phyloP scores from a whole-genome alignment of 805 yeast species.

The Sporopachydermia quercuum region DNA sequence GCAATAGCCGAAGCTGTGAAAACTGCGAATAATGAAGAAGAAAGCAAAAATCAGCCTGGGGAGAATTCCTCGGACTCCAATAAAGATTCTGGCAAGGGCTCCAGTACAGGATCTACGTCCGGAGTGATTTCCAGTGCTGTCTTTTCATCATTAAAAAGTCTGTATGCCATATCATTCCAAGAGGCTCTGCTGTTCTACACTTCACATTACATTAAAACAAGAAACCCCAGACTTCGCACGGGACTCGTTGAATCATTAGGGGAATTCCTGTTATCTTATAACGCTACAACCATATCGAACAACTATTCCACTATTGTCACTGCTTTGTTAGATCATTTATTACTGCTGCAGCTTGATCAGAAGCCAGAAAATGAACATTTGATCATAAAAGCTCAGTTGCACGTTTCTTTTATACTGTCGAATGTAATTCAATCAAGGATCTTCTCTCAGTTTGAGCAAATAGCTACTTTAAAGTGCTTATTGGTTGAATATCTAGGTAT shows the following conservation, averaged over 20 bases:
- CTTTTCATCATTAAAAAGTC: too few relatives aligned
- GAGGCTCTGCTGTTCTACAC: slow-evolving; percentile 12
- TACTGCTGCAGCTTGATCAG: slow-evolving; percentile 5
- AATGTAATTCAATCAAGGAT: slow-evolving; percentile 13
- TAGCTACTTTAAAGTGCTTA: slow-evolving; percentile 12
- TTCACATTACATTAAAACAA: slow-evolving; percentile 9
- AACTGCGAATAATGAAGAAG: slow-evolving; percentile 6
- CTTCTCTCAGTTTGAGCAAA: slow-evolving; percentile 17
- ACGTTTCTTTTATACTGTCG: slow-evolving; percentile 12
- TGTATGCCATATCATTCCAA: slow-evolving; percentile 8
- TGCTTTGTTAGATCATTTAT: slow-evolving; percentile 9
- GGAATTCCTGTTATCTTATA: slow-evolving; percentile 9
- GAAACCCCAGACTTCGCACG: slow-evolving; percentile 10
- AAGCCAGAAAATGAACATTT: slow-evolving; percentile 6
- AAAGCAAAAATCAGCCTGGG: too few relatives aligned
- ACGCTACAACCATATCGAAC: slow-evolving; percentile 10
- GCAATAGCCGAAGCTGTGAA: slow-evolving; percentile 6
- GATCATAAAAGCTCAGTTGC: slow-evolving; percentile 11
- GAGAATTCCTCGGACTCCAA: too few relatives aligned
- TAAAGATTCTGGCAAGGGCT: too few relatives aligned
- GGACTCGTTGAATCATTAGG: slow-evolving; percentile 15
- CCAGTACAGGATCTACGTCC: too few relatives aligned
- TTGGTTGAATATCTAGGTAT: slow-evolving; percentile 11
- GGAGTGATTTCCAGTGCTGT: too few relatives aligned
- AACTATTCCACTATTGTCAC: slow-evolving; percentile 11